Conservation (phyloP, 768 basidiomycete species). For the Lyophyllum semitale region DNA sequence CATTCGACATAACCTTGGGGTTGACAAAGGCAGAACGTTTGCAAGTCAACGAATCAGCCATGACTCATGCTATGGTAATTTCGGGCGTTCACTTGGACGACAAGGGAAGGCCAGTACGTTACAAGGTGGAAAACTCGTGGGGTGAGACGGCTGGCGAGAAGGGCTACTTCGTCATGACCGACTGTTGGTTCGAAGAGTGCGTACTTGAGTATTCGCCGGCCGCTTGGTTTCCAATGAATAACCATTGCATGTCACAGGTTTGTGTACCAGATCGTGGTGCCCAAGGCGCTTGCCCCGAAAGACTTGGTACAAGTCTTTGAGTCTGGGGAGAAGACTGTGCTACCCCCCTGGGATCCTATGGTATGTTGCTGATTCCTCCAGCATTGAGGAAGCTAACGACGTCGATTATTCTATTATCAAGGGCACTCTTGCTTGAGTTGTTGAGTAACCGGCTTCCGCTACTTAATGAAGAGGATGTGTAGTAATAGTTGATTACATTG, state of each 20-base stretch:
- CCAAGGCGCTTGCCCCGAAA: constrained; percentile 75
- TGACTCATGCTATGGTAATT: constrained; percentile 98
- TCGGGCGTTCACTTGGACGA: constrained; percentile 86
- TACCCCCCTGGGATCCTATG: constrained; percentile 95
- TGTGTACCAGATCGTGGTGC: constrained; percentile 93
- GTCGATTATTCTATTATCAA: background rate
- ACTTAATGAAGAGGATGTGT: no score
- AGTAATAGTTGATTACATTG: background rate
- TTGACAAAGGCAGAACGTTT: constrained; percentile 87
- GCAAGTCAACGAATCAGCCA: constrained; percentile 78
- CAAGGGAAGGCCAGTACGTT: constrained; percentile 77
- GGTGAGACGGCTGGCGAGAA: constrained; percentile 74
- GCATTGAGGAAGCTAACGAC: background rate
- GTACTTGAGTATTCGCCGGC: constrained; percentile 27
- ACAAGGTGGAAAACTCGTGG: constrained; percentile 98
- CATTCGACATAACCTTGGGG: constrained; percentile 80
- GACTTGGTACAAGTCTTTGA: constrained; percentile 84
- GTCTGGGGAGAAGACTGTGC: constrained; percentile 56
- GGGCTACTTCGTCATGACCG: constrained; percentile 92
- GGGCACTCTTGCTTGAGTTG: constrained; percentile 22
- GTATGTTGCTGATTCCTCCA: constrained; percentile 34
- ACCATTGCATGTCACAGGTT: constrained; percentile 44
- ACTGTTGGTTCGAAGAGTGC: constrained; percentile 89
- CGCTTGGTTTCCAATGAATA: background rate
- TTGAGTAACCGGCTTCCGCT: no score